These are phyloP conservation scores for Sugiyamaella japonica DNA, from an alignment of 1,139 yeast genomes.

Conservation along the genomic window DNA sequence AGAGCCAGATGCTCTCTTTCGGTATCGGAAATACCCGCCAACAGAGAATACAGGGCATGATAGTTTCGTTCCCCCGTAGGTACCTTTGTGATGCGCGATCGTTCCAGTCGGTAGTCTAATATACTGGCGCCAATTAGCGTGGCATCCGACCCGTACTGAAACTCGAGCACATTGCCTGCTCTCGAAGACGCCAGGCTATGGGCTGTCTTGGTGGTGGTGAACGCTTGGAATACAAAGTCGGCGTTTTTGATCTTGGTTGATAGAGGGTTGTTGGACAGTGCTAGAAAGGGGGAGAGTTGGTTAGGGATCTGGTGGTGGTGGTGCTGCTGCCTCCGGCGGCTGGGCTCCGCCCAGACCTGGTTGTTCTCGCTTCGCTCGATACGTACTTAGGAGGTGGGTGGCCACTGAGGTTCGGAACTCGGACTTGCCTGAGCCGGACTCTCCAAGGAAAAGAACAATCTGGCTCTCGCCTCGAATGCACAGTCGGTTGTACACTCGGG, in stretches of 20 bases:
- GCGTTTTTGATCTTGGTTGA: constrained; percentile 41
- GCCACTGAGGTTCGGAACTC: constrained; percentile 40
- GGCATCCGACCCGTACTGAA: constrained; percentile 43
- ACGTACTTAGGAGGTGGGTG: constrained; percentile 38
- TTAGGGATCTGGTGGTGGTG: too few relatives aligned
- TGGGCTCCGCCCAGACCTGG: too few relatives aligned
- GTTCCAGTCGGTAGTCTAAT: constrained; percentile 44
- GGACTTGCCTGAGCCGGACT: constrained; percentile 45
- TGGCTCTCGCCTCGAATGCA: constrained; percentile 44
- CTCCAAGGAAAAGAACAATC: constrained; percentile 44
- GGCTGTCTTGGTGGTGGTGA: constrained; percentile 44
- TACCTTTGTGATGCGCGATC: constrained; percentile 44
- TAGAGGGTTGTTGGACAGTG: constrained; percentile 43
- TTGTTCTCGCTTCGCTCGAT: too few relatives aligned
- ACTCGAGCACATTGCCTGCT: constrained; percentile 44
- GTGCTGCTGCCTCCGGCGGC: too few relatives aligned
- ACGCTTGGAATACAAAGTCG: constrained; percentile 42
- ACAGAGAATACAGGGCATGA: constrained; percentile 45
- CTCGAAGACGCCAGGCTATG: constrained; percentile 40
- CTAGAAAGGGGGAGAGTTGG: constrained; percentile 17
- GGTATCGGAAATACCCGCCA: constrained; percentile 43
- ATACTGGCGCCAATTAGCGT: constrained; percentile 44
- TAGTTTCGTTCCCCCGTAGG: constrained; percentile 47
- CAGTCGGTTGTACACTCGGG: constrained; percentile 43
- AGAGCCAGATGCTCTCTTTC: constrained; percentile 44